Base-by-base conservation (phyloP, 306 rosid genomes). In the Fragaria ananassa region DNA sequence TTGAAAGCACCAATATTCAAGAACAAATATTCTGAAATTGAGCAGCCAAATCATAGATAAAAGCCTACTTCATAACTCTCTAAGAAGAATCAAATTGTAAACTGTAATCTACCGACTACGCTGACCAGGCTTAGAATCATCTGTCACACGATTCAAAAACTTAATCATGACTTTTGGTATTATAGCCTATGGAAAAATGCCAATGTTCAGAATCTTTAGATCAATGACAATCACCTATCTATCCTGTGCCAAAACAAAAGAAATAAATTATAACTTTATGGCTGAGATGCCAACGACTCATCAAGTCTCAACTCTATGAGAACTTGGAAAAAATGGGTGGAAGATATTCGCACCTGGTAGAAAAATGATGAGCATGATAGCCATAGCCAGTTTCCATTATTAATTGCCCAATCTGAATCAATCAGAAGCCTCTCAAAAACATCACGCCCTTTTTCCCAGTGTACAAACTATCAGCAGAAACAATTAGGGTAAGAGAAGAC, bases 361-460 rank as follows among this genome's bases (percentile, higher is more conserved):
- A 94, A 94, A 80, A 94, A 89, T 25, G 97, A 89, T 21, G 98
- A 94, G 79, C 98, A 94, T 2, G 96, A 94, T 66, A 94, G 94
- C 98, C 98, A 94, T 78, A 90, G 77, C 98, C 98, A 94, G 85
- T 94, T 94, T 53, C 95, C 98, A 78, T 90, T 92, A 86, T 90
- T 94, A 78, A 94, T 89, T 50, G 97, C 93, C 98, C 97, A 94
- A 75, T 94, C 98, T 61, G 98, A 90, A 88, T 92, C 98, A 71
- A 94, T 89, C 78, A 94, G 88, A 81, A 94, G 98, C 87, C 98
- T 89, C 82, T 85, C 98, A 64, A 94, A 94, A 54, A 94, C 92
- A 57, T 94, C 93, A 21, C 97, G 97, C 56, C 98, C 98, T 84
- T 90, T 91, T 81, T 92, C 97, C 97, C 98, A 92, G 56, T 92